Evolutionary conservation across 306 rosid genomes (phyloP), one percentile per base, ranked within the genome.

Genomic region (Prunus salicina): DNA sequence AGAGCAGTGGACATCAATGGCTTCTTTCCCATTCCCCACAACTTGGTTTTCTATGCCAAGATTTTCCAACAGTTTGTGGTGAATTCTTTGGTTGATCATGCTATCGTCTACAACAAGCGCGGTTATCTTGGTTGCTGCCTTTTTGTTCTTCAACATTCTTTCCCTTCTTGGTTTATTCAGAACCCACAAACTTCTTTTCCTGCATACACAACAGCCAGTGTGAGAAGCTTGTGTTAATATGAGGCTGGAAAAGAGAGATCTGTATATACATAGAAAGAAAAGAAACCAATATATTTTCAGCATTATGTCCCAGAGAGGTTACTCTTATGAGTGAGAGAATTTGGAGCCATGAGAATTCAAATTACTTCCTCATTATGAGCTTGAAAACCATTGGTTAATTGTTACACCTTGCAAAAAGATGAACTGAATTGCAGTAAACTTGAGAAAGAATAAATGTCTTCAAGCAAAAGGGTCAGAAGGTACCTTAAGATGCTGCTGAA

Each of bases 51-150:
- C 78, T 32, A 91, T 82, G 72, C 97, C 97, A 51, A 80, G 71
- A 24, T 32, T 82, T 5, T 79, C 80, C 88, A 93, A 66, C 51
- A 91, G 51, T 70, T 61, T 83, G 45, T 65, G 75, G 58, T 93
- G 97, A 77, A 91, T 58, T 79, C 27, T 84, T 78, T 79, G 82
- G 86, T 65, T 80, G 30, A 84, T 12, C 8, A 2, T 38, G 74
- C 80, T 69, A 62, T 93, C 98, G 62, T 93, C 98, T 10, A 93
- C 98, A 7, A 91, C 83, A 0, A 93, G 93, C 64, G 96, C 98
- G 45, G 50, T 89, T n/a, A 89, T 63, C 51, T 70, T 75, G 11
- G 28, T 57, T 70, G 53, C 75, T 71, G 50, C 71, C 7, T 58
- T 67, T 55, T 5, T 38, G 46, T 38, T 27, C 32, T 72, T 75